phyloP scores from a whole-genome alignment of 257 asterid genomes.

The Rauvolfia tetraphylla region DNA sequence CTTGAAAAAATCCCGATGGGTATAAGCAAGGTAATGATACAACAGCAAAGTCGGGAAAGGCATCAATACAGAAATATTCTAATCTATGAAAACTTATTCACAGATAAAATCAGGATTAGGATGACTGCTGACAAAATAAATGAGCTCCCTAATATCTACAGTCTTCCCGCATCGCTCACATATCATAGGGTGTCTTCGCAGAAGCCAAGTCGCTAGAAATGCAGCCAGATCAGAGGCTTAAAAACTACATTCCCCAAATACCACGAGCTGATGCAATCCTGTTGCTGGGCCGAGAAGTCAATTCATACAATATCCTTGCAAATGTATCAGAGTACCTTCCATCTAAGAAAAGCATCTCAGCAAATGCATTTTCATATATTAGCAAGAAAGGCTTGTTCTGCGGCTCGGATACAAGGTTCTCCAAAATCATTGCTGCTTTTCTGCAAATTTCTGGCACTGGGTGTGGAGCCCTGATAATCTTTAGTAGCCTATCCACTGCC shows the following conservation, averaged over 20 bases:
- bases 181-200: neutral
- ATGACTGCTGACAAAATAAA: neutral
- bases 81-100: neutral
- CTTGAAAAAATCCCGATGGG: neutral
- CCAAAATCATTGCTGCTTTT: conserved; percentile 81
- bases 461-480: conserved; percentile 80
- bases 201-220: neutral
- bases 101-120: neutral
- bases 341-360: conserved; percentile 84
- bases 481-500: conserved; percentile 87
- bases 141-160: neutral
- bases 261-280: conserved; percentile 80
- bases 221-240: neutral
- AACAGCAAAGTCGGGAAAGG: neutral
- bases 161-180: neutral
- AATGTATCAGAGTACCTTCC: conserved; percentile 75
- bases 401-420: conserved; percentile 93
- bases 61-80: neutral
- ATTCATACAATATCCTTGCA: conserved; percentile 76
- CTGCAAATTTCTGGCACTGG: conserved; percentile 94
- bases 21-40: neutral
- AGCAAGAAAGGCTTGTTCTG: conserved; percentile 81
- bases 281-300: conserved; percentile 81
- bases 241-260: conserved; percentile 82
- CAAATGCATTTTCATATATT: conserved; percentile 78